These are phyloP conservation scores for Xylaria sp. DNA, from an alignment of 2,329 filamentous ascomycete genomes.

Conservation along the genomic window DNA sequence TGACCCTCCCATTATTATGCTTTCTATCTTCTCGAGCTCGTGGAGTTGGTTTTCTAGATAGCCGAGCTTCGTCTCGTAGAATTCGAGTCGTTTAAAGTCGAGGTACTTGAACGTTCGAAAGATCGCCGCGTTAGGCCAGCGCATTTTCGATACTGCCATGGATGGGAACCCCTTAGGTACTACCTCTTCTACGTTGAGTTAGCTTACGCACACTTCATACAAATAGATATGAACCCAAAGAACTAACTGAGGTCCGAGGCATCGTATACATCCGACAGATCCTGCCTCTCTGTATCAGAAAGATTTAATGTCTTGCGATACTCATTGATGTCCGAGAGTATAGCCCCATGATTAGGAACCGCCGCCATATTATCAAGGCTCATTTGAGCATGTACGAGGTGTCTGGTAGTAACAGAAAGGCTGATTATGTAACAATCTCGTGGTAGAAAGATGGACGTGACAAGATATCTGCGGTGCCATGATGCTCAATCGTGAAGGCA, in stretches of 20 bases:
- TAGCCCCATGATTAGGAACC: background rate
- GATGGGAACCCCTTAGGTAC: conserved; percentile 30
- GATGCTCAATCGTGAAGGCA: background rate
- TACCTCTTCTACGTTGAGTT: conserved; percentile 1
- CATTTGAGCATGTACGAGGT: background rate
- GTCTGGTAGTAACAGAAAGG: background rate
- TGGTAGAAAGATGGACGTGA: background rate
- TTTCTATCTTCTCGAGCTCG: conserved; percentile 33
- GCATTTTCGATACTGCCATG: conserved; percentile 33
- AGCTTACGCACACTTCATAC: background rate
- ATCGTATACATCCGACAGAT: background rate
- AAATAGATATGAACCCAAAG: background rate
- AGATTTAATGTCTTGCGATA: background rate
- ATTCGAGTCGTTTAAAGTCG: conserved; percentile 24
- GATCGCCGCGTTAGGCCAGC: conserved; percentile 33
- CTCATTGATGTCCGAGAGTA: conserved; percentile 5
- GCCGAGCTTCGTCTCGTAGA: conserved; percentile 35
- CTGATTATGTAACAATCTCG: background rate
- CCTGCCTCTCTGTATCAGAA: background rate
- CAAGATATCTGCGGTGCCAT: background rate
- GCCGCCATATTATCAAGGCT: conserved; percentile 7
- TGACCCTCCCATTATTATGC: conserved; percentile 8
- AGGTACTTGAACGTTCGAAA: conserved; percentile 36
- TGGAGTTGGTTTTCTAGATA: conserved; percentile 36
- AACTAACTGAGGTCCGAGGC: conserved; percentile 5